These are phyloP conservation scores for Dictyostelium purpureum DNA, from an alignment of 78 protist species.

Conservation along the genomic window DNA sequence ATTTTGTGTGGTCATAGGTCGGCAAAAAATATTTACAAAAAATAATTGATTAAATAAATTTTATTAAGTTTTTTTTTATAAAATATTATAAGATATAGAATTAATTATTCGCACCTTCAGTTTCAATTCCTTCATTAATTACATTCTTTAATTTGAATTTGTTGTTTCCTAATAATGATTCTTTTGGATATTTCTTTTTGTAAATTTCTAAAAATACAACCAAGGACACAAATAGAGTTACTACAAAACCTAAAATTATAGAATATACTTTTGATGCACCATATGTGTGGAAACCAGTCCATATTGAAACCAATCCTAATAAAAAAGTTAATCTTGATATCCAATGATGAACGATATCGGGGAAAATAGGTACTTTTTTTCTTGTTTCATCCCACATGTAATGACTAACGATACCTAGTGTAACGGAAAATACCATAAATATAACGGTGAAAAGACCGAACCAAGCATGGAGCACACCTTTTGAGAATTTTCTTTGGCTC, in stretches of 20 bases:
- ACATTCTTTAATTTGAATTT: too few relatives aligned
- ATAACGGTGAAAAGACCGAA: constrained; percentile 14
- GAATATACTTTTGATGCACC: background rate
- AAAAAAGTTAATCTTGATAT: background rate
- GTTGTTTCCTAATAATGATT: too few relatives aligned
- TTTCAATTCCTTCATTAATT: too few relatives aligned
- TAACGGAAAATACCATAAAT: background rate
- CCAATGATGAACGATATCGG: constrained; percentile 13
- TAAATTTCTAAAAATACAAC: constrained; percentile 9
- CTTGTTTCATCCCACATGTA: constrained; percentile 18
- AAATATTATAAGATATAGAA: too few relatives aligned
- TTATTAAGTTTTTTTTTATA: too few relatives aligned
- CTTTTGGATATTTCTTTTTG: background rate
- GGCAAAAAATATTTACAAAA: too few relatives aligned
- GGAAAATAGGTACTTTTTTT: constrained; percentile 32
- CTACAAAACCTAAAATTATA: background rate
- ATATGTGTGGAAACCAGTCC: background rate
- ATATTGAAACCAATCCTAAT: background rate
- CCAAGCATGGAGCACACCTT: background rate
- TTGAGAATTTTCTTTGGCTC: background rate
- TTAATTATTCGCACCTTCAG: too few relatives aligned
- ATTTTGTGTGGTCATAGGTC: too few relatives aligned
- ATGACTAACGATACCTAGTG: constrained; percentile 20
- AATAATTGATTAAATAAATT: too few relatives aligned
- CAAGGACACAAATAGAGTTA: background rate